Evolutionary conservation across 148 eudicot genomes (phyloP).

Genomic region (Rhododendron molle): DNA sequence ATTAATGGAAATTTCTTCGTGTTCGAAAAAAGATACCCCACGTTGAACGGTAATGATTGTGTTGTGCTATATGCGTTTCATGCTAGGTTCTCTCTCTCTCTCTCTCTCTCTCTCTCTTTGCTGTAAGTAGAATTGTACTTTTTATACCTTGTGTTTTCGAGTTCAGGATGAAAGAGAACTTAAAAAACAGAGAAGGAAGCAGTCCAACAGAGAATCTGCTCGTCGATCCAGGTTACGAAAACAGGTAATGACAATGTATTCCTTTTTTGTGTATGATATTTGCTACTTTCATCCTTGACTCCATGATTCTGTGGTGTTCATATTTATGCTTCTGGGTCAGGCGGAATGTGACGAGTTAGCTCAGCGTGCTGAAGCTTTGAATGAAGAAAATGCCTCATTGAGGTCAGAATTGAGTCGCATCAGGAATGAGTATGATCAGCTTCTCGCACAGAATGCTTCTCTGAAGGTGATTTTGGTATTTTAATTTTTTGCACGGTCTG

Average conservation of each 20-base stretch:
- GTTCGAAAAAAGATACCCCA: background rate
- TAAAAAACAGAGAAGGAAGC: constrained; percentile 86
- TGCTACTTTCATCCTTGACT: background rate
- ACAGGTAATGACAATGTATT: constrained; percentile 46
- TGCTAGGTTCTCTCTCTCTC: background rate
- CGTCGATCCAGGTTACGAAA: constrained; percentile 89
- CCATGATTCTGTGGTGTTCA: background rate
- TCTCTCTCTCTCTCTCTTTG: background rate
- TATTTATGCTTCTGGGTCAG: constrained; percentile 27
- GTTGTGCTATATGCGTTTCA: background rate
- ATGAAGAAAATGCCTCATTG: constrained; percentile 77
- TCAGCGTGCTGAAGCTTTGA: constrained; percentile 75
- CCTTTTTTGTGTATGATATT: background rate
- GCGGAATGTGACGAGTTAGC: constrained; percentile 93
- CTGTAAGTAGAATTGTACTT: background rate
- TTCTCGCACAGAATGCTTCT: constrained; percentile 56
- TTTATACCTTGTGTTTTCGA: background rate
- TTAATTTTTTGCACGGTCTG: background rate
- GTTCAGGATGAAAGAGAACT: constrained; percentile 90
- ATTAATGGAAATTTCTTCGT: background rate
- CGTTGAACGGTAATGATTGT: background rate
- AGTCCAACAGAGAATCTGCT: constrained; percentile 93
- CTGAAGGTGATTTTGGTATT: constrained; percentile 56
- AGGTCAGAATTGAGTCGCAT: constrained; percentile 66
- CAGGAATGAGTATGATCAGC: constrained; percentile 68